A percentile compares a stretch with the other conserved stretches of the same genome.
phyloP scores from a whole-genome alignment of 1,284 basidiomycete species.

The Takashimella koratensis region DNA sequence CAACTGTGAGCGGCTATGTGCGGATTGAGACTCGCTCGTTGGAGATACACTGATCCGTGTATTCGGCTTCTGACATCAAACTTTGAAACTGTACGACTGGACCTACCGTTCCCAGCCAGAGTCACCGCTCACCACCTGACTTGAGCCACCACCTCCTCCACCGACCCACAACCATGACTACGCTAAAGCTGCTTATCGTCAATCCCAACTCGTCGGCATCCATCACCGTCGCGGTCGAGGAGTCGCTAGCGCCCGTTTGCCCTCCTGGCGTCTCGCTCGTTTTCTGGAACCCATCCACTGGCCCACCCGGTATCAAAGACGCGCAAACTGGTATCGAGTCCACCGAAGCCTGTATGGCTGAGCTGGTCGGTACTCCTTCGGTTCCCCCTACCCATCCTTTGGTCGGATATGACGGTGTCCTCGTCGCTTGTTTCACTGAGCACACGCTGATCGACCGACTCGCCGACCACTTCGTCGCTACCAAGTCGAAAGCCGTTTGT shows the following conservation, averaged over 20 bases:
- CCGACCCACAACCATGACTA: background rate
- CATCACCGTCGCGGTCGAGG: slow-evolving; percentile 17
- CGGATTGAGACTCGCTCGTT: too few species aligned
- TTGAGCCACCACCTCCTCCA: too few species aligned
- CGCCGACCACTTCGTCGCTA: background rate
- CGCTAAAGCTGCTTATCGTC: slow-evolving; percentile 12
- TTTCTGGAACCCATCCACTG: slow-evolving; percentile 20
- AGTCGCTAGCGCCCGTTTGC: slow-evolving; percentile 5
- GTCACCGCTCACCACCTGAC: too few species aligned
- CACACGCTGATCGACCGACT: slow-evolving; percentile 19
- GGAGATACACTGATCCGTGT: too few species aligned
- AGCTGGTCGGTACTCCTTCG: slow-evolving; percentile 4
- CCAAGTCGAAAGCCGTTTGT: background rate
- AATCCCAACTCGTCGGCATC: slow-evolving; percentile 26
- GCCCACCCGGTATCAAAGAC: slow-evolving; percentile 24
- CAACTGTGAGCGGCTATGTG: too few species aligned
- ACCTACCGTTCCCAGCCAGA: too few species aligned
- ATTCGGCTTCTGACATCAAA: too few species aligned
- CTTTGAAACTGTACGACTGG: too few species aligned
- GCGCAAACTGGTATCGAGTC: slow-evolving; percentile 12
- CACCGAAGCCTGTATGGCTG: slow-evolving; percentile 16
- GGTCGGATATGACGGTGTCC: slow-evolving; percentile 14
- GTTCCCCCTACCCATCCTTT: background rate
- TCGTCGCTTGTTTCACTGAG: slow-evolving; percentile 22
- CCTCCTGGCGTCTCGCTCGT: slow-evolving; percentile 6